These are phyloP conservation scores for Lenzites betulinus DNA, from an alignment of 768 basidiomycete genomes.

Conservation along the genomic window DNA sequence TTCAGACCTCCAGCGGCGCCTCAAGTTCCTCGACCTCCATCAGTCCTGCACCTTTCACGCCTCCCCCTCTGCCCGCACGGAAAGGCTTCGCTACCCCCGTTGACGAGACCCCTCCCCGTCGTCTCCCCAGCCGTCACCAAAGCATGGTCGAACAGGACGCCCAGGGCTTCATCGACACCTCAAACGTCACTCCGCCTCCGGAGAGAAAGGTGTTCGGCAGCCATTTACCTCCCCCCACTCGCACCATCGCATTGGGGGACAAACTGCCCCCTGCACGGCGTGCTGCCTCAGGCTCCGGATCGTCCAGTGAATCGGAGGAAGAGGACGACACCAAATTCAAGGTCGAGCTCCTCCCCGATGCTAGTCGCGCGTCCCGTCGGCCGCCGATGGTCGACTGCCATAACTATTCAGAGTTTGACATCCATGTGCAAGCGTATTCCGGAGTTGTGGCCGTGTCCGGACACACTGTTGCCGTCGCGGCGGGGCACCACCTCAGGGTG, in stretches of 20 bases:
- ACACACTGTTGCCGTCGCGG: conserved; percentile 56
- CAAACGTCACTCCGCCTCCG: conserved; percentile 1
- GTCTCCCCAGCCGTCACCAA: conserved; percentile 13
- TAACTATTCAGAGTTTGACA: conserved; percentile 46
- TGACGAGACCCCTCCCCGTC: conserved; percentile 18
- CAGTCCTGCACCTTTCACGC: conserved; percentile 30
- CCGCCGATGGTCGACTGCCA: conserved; percentile 39
- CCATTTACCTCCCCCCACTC: conserved; percentile 72
- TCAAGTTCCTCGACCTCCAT: conserved; percentile 23
- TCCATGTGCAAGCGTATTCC: conserved; percentile 56
- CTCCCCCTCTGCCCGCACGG: conserved; percentile 40
- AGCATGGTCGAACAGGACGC: conserved; percentile 17
- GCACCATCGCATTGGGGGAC: conserved; percentile 67
- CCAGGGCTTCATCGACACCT: neutral
- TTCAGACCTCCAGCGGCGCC: conserved; percentile 3
- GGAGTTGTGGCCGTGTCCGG: conserved; percentile 61
- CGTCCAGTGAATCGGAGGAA: conserved; percentile 52
- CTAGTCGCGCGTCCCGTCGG: conserved; percentile 64
- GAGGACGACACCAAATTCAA: conserved; percentile 52
- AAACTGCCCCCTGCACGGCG: conserved; percentile 62
- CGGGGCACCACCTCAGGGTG: conserved; percentile 58
- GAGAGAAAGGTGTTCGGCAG: conserved; percentile 31
- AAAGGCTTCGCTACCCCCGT: conserved; percentile 17
- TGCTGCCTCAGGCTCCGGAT: conserved; percentile 38
- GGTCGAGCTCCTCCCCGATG: conserved; percentile 64